phyloP scores from a whole-genome alignment of 495 filamentous ascomycete species.

The Aspergillus coremiiformis region DNA sequence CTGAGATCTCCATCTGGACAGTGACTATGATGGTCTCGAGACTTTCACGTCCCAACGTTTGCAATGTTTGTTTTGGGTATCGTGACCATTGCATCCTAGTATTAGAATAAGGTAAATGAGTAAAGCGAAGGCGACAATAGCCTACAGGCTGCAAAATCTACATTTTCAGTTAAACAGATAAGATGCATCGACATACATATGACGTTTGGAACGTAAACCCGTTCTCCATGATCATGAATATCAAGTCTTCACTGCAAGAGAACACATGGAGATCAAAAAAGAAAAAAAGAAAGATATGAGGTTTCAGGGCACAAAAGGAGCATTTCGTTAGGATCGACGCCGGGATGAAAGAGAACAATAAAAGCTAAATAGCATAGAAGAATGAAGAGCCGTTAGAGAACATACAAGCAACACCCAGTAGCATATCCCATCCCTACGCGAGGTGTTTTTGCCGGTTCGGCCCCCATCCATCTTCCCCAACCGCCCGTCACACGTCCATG shows the following conservation, averaged over 20 bases:
- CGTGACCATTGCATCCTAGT: neutral
- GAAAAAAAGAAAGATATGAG: constrained; percentile 6
- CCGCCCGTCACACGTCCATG: constrained; percentile 37
- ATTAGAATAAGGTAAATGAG: neutral
- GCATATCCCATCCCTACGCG: constrained; percentile 24
- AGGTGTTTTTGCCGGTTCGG: constrained; percentile 25
- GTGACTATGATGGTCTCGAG: neutral
- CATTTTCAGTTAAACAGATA: constrained; percentile 1
- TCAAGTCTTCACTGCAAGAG: constrained; percentile 6
- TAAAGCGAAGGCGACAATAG: neutral
- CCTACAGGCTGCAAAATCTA: constrained; percentile 4
- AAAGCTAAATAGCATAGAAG: constrained; percentile 40
- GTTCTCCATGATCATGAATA: constrained; percentile 2
- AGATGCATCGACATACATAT: neutral
- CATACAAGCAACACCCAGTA: constrained; percentile 35
- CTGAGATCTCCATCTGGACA: no score
- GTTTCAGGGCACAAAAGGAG: constrained; percentile 17
- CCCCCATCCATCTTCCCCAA: constrained; percentile 37
- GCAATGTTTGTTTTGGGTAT: neutral
- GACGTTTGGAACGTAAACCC: constrained; percentile 1
- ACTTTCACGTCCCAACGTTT: neutral
- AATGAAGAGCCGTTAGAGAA: constrained; percentile 36
- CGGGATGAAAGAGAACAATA: constrained; percentile 35
- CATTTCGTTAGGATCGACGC: constrained; percentile 27
- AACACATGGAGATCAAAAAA: constrained; percentile 3